Evolutionary conservation across 2,329 filamentous ascomycete species (phyloP), one percentile per base, ranked within the genome.

Genomic region (Fusarium illudens): DNA sequence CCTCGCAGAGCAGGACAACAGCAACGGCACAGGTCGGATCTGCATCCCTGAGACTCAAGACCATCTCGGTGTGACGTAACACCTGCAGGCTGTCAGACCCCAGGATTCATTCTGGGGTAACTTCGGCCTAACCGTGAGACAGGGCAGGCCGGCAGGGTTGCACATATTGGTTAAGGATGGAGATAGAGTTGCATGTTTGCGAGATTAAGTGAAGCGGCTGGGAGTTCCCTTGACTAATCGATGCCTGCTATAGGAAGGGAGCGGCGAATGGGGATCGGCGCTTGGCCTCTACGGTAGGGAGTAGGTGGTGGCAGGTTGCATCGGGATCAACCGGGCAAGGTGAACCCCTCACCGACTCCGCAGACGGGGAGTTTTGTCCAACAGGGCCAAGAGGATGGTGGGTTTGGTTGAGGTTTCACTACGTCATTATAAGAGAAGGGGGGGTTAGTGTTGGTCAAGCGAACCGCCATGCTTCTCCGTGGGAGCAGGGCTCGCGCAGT

Each of bases 151-250:
- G n/a, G n/a, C n/a, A n/a, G n/a, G n/a, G n/a, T n/a, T n/a, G n/a
- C n/a, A n/a, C n/a, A n/a, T n/a, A n/a, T n/a, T n/a, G n/a, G n/a
- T 34, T 50, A 50, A 50, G 48, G 30, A 50, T 32, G 48, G 48
- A 50, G 48, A 50, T 50, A 50, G 48, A 50, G 29, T 34, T 50
- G 48, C 48, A 50, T n/a, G 48, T 34, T 50, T 50, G 27, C 27
- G 48, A 50, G 48, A 50, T 50, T 50, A 50, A 50, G 48, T 50
- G 29, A 22, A 12, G 30, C 30, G 34, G 37, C 30, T 34, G 48
- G 13, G 48, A 32, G 46, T 33, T 34, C 17, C 48, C 17, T 50
- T 50, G 48, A 50, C 48, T 50, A 34, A 50, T 50, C 22, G 19
- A 50, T 32, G 29, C 48, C 48, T 11, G 29, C 19, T 50, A 20